Conservation (phyloP, 2,329 filamentous ascomycete species). For the Didymella sp. region DNA sequence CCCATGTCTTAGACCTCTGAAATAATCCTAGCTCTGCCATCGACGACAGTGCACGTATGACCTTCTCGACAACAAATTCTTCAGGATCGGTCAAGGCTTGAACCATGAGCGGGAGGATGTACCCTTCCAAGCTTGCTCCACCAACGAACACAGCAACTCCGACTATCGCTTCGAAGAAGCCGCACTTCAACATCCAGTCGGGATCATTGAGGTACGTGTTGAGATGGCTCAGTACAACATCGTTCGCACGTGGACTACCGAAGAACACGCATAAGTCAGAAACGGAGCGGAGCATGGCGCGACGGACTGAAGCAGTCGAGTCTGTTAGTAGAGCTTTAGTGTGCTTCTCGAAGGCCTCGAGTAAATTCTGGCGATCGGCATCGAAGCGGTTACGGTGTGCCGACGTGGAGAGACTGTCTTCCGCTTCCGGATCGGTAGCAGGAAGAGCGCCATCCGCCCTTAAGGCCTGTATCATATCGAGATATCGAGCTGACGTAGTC, state of each 20-base stretch:
- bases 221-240: conserved; percentile 93
- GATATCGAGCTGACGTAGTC: conserved; percentile 80
- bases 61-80: conserved; percentile 91
- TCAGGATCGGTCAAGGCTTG: conserved; percentile 92
- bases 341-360: conserved; percentile 84
- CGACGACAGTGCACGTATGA: conserved; percentile 83
- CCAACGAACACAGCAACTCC: conserved; percentile 92
- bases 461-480: conserved; percentile 90
- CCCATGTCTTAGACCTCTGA: conserved; percentile 83
- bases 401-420: conserved; percentile 72
- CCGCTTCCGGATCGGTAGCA: conserved; percentile 77
- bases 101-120: conserved; percentile 93
- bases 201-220: conserved; percentile 97
- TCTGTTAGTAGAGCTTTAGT: conserved; percentile 92
- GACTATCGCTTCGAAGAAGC: conserved; percentile 94
- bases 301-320: conserved; percentile 79
- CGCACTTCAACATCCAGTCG: conserved; percentile 95
- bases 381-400: conserved; percentile 87
- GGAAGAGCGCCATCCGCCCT: conserved; percentile 82
- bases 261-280: conserved; percentile 95
- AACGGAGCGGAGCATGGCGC: conserved; percentile 91
- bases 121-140: conserved; percentile 87
- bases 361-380: conserved; percentile 79
- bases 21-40: conserved; percentile 89
- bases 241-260: conserved; percentile 86